These are phyloP conservation scores for Termitomyces bulborhizus DNA, from an alignment of 768 basidiomycete genomes.

Conservation along the genomic window DNA sequence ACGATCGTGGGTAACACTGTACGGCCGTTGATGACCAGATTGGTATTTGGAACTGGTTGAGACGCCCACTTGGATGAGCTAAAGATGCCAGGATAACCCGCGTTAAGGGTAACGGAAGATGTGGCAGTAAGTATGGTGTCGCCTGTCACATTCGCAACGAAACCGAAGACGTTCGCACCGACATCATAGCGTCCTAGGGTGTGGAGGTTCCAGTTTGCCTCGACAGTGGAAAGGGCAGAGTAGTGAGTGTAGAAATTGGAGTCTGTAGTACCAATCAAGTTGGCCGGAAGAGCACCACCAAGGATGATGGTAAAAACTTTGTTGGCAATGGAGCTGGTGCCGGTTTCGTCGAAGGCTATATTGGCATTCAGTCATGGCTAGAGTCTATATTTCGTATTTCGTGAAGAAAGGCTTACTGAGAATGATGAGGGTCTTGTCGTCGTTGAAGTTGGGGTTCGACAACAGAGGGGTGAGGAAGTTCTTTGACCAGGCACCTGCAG, in stretches of 20 bases:
- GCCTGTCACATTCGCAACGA: slow-evolving; percentile 40
- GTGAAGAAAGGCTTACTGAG: slow-evolving; percentile 23
- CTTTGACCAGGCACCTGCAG: slow-evolving; percentile 36
- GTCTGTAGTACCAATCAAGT: slow-evolving; percentile 40
- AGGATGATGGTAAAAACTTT: slow-evolving; percentile 37
- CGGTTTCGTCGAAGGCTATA: slow-evolving; percentile 52
- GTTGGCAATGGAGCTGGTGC: slow-evolving; percentile 36
- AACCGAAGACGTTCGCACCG: slow-evolving; percentile 42
- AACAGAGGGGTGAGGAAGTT: slow-evolving; percentile 51
- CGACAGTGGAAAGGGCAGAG: slow-evolving; percentile 48
- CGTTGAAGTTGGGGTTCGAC: slow-evolving; percentile 46
- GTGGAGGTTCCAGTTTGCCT: slow-evolving; percentile 57
- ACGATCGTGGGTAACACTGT: slow-evolving; percentile 18
- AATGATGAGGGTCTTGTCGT: slow-evolving; percentile 46
- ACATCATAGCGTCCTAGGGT: slow-evolving; percentile 44
- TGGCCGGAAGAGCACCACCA: slow-evolving; percentile 37
- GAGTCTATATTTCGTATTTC: neutral
- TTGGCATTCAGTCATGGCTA: neutral
- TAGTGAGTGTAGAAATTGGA: slow-evolving; percentile 57
- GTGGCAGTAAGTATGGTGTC: slow-evolving; percentile 27
- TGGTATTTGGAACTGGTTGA: slow-evolving; percentile 20
- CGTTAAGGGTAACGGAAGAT: slow-evolving; percentile 14
- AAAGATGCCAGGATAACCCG: slow-evolving; percentile 21
- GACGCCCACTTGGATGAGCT: slow-evolving; percentile 10
- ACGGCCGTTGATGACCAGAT: slow-evolving; percentile 19